phyloP scores from a whole-genome alignment of 768 basidiomycete genomes.

The Naganishia friedmannii region DNA sequence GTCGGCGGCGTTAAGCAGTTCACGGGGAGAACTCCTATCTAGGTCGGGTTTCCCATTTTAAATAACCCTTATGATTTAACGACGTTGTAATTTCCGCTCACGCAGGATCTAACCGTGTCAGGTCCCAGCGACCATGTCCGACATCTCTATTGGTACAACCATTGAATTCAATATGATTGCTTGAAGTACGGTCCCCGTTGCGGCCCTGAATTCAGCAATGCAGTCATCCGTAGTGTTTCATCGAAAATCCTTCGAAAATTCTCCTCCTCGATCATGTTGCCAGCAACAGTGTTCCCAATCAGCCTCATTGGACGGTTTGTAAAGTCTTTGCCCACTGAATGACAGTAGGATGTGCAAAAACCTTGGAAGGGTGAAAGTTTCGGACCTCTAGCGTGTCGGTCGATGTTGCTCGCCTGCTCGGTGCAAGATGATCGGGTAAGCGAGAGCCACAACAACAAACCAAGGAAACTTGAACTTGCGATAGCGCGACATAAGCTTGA shows the following conservation, averaged over 20 bases:
- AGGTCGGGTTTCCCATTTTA: background rate
- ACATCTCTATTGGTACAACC: background rate
- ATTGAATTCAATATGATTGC: too few relatives aligned
- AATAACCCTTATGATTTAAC: background rate
- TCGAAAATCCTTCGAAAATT: background rate
- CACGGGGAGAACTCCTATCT: slow-evolving; percentile 15
- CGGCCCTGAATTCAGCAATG: too few relatives aligned
- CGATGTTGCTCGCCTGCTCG: slow-evolving; percentile 37
- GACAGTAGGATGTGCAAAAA: slow-evolving; percentile 29
- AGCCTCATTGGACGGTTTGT: slow-evolving; percentile 2
- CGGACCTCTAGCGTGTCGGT: slow-evolving; percentile 37
- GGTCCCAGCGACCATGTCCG: background rate
- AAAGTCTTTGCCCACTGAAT: slow-evolving; percentile 21
- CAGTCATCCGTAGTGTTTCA: background rate
- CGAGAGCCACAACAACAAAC: background rate
- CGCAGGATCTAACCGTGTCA: background rate
- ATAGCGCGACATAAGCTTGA: slow-evolving; percentile 57
- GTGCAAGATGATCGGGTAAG: slow-evolving; percentile 20
- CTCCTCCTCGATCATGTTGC: background rate
- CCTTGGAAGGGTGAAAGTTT: slow-evolving; percentile 34
- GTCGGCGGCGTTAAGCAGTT: slow-evolving; percentile 1
- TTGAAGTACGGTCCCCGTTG: too few relatives aligned
- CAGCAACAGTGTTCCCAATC: background rate
- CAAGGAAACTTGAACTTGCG: background rate
- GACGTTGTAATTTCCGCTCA: background rate